These are phyloP conservation scores for Neurospora discreta DNA, from an alignment of 495 filamentous ascomycete genomes.

Conservation along the genomic window DNA sequence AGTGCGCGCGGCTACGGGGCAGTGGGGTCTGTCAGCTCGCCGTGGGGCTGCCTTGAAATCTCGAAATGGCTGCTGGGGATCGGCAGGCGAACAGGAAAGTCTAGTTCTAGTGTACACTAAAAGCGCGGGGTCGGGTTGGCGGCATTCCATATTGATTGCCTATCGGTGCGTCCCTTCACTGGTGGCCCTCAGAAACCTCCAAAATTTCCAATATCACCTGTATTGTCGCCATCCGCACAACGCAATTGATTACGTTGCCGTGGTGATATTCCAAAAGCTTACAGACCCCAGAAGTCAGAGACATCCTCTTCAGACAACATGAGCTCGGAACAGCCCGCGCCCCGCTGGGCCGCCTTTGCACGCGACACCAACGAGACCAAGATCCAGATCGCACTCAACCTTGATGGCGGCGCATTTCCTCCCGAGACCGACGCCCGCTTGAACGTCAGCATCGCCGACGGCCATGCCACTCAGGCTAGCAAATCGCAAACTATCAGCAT, in stretches of 20 bases:
- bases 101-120: neutral
- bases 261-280: neutral
- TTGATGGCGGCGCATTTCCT: constrained; percentile 79
- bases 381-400: constrained; percentile 78
- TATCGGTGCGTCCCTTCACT: neutral
- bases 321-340: constrained; percentile 20
- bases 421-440: constrained; percentile 38
- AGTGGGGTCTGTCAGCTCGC: neutral
- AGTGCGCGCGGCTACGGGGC: neutral
- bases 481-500: constrained; percentile 75
- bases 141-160: neutral
- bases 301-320: constrained; percentile 16
- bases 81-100: neutral
- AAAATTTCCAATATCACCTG: neutral
- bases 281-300: neutral
- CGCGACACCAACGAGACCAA: constrained; percentile 96
- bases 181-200: neutral
- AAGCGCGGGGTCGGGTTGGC: neutral
- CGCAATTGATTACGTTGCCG: neutral
- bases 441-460: constrained; percentile 23
- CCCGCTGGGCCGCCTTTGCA: constrained; percentile 62
- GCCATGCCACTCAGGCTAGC: constrained; percentile 73
- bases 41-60: neutral
- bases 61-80: neutral
- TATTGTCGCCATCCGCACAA: neutral